Evolutionary conservation across 2,329 filamentous ascomycete genomes (phyloP).

Genomic region (Mariannaea elegans): DNA sequence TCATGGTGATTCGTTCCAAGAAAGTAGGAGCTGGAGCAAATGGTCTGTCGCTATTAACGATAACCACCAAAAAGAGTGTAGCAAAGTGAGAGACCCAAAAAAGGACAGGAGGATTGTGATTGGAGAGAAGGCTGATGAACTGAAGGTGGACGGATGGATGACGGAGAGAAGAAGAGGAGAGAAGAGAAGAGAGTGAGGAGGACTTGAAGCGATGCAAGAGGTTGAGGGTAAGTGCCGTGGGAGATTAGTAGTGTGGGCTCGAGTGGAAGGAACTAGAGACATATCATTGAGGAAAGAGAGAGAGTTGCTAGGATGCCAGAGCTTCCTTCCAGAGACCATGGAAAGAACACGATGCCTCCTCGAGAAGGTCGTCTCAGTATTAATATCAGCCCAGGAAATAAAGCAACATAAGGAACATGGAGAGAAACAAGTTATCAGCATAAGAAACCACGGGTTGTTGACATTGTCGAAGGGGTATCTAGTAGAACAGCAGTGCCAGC

Average conservation of each 20-base stretch:
- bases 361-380: too few relatives aligned
- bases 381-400: neutral
- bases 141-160: slow-evolving; percentile 33
- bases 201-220: slow-evolving; percentile 1
- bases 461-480: slow-evolving; percentile 36
- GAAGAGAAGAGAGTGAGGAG: slow-evolving; percentile 3
- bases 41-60: slow-evolving; percentile 44
- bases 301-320: neutral
- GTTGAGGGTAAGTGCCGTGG: neutral
- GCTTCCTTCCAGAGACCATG: neutral
- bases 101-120: slow-evolving; percentile 39
- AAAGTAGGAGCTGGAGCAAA: slow-evolving; percentile 29
- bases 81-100: slow-evolving; percentile 41
- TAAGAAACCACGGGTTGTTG: neutral
- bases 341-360: too few relatives aligned
- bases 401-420: neutral
- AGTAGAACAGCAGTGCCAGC: slow-evolving; percentile 73
- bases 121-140: slow-evolving; percentile 36
- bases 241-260: neutral
- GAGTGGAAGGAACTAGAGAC: neutral
- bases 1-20: slow-evolving; percentile 33
- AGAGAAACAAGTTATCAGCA: neutral
- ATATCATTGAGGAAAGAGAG: neutral
- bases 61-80: slow-evolving; percentile 43
- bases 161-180: slow-evolving; percentile 27